Base-by-base conservation (phyloP, 2,329 filamentous ascomycete genomes). In the Penicillium expansum region DNA sequence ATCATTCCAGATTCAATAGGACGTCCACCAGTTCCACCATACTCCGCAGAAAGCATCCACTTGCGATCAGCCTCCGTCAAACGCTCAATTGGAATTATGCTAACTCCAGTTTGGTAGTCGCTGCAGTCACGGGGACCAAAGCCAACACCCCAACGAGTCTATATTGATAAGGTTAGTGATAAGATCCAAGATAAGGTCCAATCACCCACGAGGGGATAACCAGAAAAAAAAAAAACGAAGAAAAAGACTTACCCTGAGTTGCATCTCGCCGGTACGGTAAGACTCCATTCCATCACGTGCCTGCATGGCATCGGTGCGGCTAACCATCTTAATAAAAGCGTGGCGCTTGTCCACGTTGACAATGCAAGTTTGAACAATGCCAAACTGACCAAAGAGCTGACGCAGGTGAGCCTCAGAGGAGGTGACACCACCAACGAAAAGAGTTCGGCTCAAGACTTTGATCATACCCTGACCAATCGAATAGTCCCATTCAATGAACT, bases 241-340 rank as follows among this genome's bases (percentile, higher is more conserved):
- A 8, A 18, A 18, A 39, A 49, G 8, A 71, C 86, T 78, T 81
- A 89, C 86, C 66, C 89, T 83, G 52, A 91, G 84, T 62, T 91
- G 85, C 66, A 89, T 83, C 49, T 91, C 88, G 5, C 87, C 82
- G 57, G 86, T 83, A 62, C 89, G 86, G 59, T 86, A 85, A 51
- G 86, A 86, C 73, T 97, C 92, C 86, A 97, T 96, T 50, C 87
- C 90, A 37, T 89, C 85, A 72, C 95, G 95, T 49, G 94, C 94
- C 60, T 74, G 80, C 57, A 96, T 83, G 14, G 94, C 93, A 74
- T 96, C 91, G 60, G 86, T 83, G 37, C 95, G 91, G 62, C 86
- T 94, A 64, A 94, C 84, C 94, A 99, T 99, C 78, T 99, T 99
- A 69, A 99, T 93, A 73, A 99, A 99, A 6, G 94, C 94, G 75